Evolutionary conservation across 2,329 filamentous ascomycete genomes (phyloP), one percentile per base, ranked within the genome.

Genomic region (Ilyonectria mors-panacis): DNA sequence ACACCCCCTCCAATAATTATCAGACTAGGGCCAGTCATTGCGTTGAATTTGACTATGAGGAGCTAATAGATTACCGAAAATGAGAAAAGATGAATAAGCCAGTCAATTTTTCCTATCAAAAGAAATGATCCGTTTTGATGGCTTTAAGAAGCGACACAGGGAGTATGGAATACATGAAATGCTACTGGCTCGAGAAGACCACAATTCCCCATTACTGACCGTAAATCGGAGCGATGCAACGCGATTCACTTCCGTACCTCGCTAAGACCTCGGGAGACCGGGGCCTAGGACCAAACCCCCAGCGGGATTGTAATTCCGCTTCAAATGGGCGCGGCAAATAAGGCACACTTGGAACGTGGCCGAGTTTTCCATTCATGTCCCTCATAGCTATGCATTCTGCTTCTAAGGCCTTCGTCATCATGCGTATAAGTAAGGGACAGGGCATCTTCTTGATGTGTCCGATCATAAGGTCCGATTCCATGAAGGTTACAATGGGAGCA

Each of bases 1-100:
- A 53, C 48, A 2, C 65, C 65, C 0, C 48, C 65, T 21, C 65
- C 65, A 13, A 67, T 30, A 13, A 67, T 67, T 19, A 66, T 66
- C 35, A 26, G 12, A 26, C 45, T 48, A 2, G 45, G 45, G 3
- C 21, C 9, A 2, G 21, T 13, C 45, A 48, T 48, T 8, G 26
- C 26, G 26, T 26, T 26, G 26, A 5, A 26, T 26, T 6, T 4
- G 26, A 6, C 26, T 26, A 26, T 6, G 6, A 6, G 26, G 4
- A 26, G 26, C 26, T 26, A 26, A 26, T 26, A 6, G 26, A 26
- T 26, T 26, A 6, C 5, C 26, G 26, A 26, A 26, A 26, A 61
- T 7, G 35, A 50, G 48, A 10, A 21, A 53, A 53, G 37, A 42
- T 42, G 37, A 12, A 13, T 2, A 17, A 39, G 1, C 5, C 15